phyloP scores from a whole-genome alignment of 768 basidiomycete genomes.

The Amanita inopinata region DNA sequence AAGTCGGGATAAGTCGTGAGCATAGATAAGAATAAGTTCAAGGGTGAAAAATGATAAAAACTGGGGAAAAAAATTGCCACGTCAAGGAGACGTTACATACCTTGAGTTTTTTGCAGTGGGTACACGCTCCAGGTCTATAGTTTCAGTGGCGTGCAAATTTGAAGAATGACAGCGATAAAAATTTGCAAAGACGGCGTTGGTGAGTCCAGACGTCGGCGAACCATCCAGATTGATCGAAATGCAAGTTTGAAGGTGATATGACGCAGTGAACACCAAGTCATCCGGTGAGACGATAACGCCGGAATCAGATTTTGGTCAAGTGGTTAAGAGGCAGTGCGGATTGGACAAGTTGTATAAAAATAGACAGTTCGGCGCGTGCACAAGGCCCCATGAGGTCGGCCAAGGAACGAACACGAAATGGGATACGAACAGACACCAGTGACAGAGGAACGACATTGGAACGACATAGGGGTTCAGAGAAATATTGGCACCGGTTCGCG shows the following conservation, averaged over 20 bases:
- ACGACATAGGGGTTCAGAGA: too few species aligned
- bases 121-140: conserved; percentile 73
- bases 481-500: too few species aligned
- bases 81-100: conserved; percentile 29
- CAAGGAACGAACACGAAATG: conserved; percentile 1
- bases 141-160: background rate
- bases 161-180: background rate
- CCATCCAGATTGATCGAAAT: background rate
- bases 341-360: background rate
- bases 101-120: conserved; percentile 83
- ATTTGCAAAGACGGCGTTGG: too few species aligned
- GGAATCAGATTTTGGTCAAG: conserved; percentile 4
- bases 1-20: too few species aligned
- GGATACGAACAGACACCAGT: too few species aligned
- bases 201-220: background rate
- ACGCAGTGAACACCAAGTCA: conserved; percentile 1
- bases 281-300: conserved; percentile 11
- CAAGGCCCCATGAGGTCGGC: conserved; percentile 1
- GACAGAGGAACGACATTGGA: too few species aligned
- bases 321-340: conserved; percentile 10
- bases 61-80: conserved; percentile 9
- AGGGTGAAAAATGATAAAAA: conserved; percentile 7
- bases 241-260: background rate
- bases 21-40: too few species aligned
- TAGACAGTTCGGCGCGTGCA: background rate